Conservation (phyloP, 1,139 yeast species). For the Diutina sp. region DNA sequence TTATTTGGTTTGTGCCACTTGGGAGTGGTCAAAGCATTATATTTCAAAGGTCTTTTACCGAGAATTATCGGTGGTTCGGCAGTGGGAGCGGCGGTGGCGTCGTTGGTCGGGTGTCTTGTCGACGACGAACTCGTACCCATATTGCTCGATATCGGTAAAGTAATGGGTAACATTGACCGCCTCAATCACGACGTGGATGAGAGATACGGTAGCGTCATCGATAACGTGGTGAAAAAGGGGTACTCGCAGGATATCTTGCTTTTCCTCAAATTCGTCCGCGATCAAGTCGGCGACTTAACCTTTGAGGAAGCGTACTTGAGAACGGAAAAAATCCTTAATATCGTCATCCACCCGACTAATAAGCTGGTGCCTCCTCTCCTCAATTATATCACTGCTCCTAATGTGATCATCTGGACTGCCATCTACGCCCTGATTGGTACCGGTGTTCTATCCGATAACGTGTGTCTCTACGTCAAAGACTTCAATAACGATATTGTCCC, state of each 20-base stretch:
- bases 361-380: conserved; percentile 61
- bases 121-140: conserved; percentile 43
- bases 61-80: conserved; percentile 87
- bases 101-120: conserved; percentile 60
- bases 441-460: conserved; percentile 47
- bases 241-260: conserved; percentile 76
- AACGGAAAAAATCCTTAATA: conserved; percentile 73
- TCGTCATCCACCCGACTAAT: conserved; percentile 80
- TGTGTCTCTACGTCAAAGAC: conserved; percentile 60
- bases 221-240: conserved; percentile 56
- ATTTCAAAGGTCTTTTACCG: conserved; percentile 65
- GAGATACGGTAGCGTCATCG: conserved; percentile 53
- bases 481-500: conserved; percentile 44
- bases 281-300: conserved; percentile 71
- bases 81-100: conserved; percentile 87
- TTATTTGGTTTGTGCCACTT: conserved; percentile 86
- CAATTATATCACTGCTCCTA: conserved; percentile 89
- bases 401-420: conserved; percentile 84
- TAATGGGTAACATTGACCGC: conserved; percentile 35
- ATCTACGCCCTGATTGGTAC: conserved; percentile 63
- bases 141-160: conserved; percentile 33
- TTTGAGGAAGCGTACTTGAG: conserved; percentile 88
- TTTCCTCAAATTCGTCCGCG: conserved; percentile 67
- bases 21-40: conserved; percentile 79
- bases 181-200: conserved; percentile 47